Evolutionary conservation across 345 rosid genomes (phyloP).

Genomic region (Erysimum cheiranthoides): DNA sequence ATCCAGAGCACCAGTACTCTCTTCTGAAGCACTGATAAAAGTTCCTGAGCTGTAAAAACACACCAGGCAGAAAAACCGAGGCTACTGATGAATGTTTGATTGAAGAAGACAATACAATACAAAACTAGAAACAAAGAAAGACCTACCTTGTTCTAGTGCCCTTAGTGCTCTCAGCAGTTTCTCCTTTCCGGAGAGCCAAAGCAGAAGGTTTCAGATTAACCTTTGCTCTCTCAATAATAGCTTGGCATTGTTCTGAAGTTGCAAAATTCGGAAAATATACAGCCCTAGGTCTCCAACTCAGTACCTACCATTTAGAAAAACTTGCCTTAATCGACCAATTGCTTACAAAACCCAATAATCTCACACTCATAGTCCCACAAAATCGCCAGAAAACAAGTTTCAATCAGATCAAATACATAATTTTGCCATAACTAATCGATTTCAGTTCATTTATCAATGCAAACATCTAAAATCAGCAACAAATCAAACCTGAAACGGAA

Average conservation of each 20-base stretch:
- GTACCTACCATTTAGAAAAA: conserved; percentile 47
- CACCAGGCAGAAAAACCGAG: conserved; percentile 5
- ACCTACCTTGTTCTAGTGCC: conserved; percentile 91
- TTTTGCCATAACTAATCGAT: conserved; percentile 3
- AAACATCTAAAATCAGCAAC: conserved; percentile 1
- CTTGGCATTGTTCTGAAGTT: conserved; percentile 61
- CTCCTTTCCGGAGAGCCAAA: conserved; percentile 75
- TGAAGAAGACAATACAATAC: conserved; percentile 4
- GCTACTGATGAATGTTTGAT: neutral
- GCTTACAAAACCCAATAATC: neutral
- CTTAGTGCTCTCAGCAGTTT: conserved; percentile 68
- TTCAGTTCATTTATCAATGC: neutral
- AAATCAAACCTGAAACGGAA: conserved; percentile 73
- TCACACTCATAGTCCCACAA: neutral
- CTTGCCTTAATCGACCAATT: neutral
- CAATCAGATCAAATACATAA: neutral
- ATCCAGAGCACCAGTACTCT: conserved; percentile 59
- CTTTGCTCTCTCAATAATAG: conserved; percentile 59
- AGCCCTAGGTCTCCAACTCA: conserved; percentile 83
- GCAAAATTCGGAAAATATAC: conserved; percentile 76
- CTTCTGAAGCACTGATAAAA: conserved; percentile 74
- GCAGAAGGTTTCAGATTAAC: conserved; percentile 62
- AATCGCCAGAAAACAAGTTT: neutral
- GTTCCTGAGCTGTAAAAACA: conserved; percentile 72
- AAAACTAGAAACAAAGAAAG: neutral